These are phyloP conservation scores for Alternaria arbusti DNA, from an alignment of 2,329 filamentous ascomycete genomes.

Conservation along the genomic window DNA sequence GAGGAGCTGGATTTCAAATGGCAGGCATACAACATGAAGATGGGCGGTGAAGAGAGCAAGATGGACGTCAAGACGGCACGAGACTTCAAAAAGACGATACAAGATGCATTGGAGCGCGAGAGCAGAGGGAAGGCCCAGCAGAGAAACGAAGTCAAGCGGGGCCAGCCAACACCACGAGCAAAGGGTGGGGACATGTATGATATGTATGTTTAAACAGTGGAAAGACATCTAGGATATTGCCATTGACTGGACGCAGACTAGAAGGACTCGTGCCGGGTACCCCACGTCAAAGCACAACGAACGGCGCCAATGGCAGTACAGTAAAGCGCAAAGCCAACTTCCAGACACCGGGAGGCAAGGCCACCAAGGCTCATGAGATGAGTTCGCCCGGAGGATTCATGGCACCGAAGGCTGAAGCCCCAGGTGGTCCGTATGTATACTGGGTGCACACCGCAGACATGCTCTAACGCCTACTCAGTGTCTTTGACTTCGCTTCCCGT, in stretches of 20 bases:
- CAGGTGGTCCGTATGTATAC: conserved; percentile 49
- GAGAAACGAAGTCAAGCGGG: conserved; percentile 66
- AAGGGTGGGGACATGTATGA: conserved; percentile 75
- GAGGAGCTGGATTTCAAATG: conserved; percentile 98
- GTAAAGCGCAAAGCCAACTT: conserved; percentile 62
- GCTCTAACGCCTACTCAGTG: conserved; percentile 45
- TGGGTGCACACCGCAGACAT: neutral
- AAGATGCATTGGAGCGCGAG: conserved; percentile 81
- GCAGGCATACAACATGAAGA: conserved; percentile 97
- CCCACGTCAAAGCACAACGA: conserved; percentile 48
- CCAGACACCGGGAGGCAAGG: conserved; percentile 57
- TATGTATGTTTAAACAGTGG: conserved; percentile 62
- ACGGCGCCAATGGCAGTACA: conserved; percentile 54
- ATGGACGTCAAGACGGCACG: conserved; percentile 74
- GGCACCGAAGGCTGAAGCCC: conserved; percentile 43
- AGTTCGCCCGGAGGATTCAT: conserved; percentile 58
- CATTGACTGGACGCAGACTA: conserved; percentile 45
- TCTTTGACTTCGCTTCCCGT: conserved; percentile 76
- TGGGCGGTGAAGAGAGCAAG: conserved; percentile 80
- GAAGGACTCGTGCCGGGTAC: conserved; percentile 56
- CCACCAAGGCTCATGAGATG: conserved; percentile 49
- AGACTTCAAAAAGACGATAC: conserved; percentile 84
- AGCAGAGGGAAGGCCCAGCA: conserved; percentile 70
- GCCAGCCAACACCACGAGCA: conserved; percentile 64
- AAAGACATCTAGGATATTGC: neutral